phyloP scores from a whole-genome alignment of 1,284 basidiomycete species.

The Porodaedalea pini region DNA sequence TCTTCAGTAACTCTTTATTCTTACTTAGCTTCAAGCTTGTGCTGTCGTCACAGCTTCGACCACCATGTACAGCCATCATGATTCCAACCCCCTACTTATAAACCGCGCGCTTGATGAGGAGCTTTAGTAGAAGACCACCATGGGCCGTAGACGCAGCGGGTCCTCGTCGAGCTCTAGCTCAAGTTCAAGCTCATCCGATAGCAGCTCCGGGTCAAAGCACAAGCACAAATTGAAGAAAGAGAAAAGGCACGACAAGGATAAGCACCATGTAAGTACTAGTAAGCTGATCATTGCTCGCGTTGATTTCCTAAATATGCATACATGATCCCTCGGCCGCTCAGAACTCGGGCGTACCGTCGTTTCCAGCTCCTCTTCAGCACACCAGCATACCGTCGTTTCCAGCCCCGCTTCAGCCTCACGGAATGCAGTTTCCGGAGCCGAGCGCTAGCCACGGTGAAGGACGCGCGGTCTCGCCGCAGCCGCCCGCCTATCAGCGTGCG shows the following conservation, averaged over 20 bases:
- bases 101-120: too few relatives aligned
- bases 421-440: constrained; percentile 18
- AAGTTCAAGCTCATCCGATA: constrained; percentile 18
- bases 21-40: too few relatives aligned
- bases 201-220: constrained; percentile 23
- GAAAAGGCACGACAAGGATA: constrained; percentile 21
- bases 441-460: constrained; percentile 8
- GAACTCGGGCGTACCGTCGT: background rate
- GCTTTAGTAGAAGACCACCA: too few relatives aligned
- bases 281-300: too few relatives aligned
- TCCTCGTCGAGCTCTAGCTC: constrained; percentile 25
- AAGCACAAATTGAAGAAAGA: constrained; percentile 25
- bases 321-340: too few relatives aligned
- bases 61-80: too few relatives aligned
- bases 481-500: constrained; percentile 24
- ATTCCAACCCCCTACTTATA: too few relatives aligned
- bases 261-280: background rate
- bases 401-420: constrained; percentile 19
- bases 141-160: constrained; percentile 16
- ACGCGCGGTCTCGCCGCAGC: constrained; percentile 6
- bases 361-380: background rate
- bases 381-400: constrained; percentile 16
- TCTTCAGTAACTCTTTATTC: background rate
- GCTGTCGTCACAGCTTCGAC: too few relatives aligned
- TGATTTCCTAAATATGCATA: too few relatives aligned